Percentiles rank a stretch among this genome's conserved stretches.
Conservation (phyloP, 345 rosid species). For the Eucalyptus regnans region DNA sequence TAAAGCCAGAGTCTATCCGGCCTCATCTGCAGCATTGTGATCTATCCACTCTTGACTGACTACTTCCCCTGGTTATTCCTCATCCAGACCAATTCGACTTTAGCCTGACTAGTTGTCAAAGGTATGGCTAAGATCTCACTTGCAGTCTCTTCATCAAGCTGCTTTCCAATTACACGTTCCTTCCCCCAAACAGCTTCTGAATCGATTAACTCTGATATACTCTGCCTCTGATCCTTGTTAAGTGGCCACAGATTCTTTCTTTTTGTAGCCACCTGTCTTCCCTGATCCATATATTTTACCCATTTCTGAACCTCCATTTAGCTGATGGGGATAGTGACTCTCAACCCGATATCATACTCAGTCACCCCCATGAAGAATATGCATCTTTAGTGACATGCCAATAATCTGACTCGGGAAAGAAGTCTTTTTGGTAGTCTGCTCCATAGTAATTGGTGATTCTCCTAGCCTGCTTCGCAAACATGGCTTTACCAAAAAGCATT, state of each 20-base stretch:
- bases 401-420: not conserved
- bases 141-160: not conserved
- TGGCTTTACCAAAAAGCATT: not conserved
- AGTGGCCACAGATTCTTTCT: not conserved
- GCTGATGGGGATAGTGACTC: not conserved
- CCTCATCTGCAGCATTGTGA: not conserved
- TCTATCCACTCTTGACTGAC: not conserved
- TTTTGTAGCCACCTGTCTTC: not conserved
- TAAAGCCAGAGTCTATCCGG: not conserved
- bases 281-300: not conserved
- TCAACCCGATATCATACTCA: not conserved
- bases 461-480: not conserved
- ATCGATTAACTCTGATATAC: not conserved
- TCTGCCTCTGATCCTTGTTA: not conserved
- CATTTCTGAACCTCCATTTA: not conserved
- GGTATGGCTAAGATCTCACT: not conserved
- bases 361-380: not conserved
- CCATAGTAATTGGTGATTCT: not conserved
- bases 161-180: not conserved
- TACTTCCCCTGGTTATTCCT: not conserved
- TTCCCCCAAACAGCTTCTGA: not conserved
- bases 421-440: not conserved
- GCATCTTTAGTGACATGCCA: not conserved
- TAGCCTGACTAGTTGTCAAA: not conserved
- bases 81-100: not conserved